Evolutionary conservation across 1,284 basidiomycete species (phyloP).

Genomic region (Rhizoctonia solani): DNA sequence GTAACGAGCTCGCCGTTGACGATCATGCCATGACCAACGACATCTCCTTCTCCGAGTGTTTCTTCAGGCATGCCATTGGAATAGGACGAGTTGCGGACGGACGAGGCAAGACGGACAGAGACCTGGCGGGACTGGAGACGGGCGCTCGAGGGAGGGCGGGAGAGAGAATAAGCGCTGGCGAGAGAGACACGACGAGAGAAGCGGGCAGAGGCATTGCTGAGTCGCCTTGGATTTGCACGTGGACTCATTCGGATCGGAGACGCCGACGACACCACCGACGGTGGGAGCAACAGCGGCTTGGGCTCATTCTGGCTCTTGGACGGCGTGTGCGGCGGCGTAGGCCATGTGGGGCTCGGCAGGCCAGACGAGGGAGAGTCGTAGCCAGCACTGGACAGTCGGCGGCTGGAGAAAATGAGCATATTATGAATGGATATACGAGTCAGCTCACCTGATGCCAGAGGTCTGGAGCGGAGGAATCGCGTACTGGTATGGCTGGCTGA

Average conservation of each 20-base stretch:
- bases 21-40: constrained; percentile 64
- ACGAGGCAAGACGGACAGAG: constrained; percentile 35
- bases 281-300: constrained; percentile 27
- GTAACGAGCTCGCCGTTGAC: constrained; percentile 67
- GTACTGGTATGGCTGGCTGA: constrained; percentile 22
- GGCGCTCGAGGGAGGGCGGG: constrained; percentile 36
- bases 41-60: constrained; percentile 68
- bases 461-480: constrained; percentile 29
- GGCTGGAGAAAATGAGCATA: constrained; percentile 9
- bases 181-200: constrained; percentile 27
- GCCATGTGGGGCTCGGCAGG: constrained; percentile 27
- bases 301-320: constrained; percentile 8
- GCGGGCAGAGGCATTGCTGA: constrained; percentile 32
- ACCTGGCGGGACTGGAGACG: constrained; percentile 38
- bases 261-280: constrained; percentile 3
- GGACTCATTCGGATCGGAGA: constrained; percentile 24
- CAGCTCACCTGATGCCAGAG: background rate
- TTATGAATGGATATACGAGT: background rate
- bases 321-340: constrained; percentile 28
- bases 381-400: constrained; percentile 20
- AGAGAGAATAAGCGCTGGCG: constrained; percentile 32
- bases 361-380: constrained; percentile 25
- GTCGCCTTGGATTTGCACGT: constrained; percentile 1
- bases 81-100: constrained; percentile 8
- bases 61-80: constrained; percentile 54